Evolutionary conservation across 2,329 filamentous ascomycete species (phyloP).

Genomic region (Beauveria sp.): DNA sequence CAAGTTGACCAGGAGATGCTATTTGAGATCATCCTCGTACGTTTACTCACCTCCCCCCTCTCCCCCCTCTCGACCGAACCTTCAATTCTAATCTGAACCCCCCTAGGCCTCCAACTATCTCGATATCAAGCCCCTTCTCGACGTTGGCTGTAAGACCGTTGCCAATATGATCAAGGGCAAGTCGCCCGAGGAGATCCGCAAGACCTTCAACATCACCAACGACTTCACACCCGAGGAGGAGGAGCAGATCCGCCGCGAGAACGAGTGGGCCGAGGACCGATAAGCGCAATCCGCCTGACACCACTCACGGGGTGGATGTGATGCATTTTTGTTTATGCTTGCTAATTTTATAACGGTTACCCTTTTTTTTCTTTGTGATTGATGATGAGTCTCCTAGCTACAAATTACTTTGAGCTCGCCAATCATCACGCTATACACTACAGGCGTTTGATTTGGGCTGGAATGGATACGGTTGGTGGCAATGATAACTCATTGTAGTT

Average conservation of each 20-base stretch:
- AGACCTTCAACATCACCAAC: constrained; percentile 99
- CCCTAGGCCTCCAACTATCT: constrained; percentile 89
- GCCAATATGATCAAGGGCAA: constrained; percentile 99
- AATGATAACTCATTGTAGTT: not conserved
- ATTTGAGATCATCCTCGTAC: constrained; percentile 94
- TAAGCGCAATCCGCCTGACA: constrained; percentile 29
- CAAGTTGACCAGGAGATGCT: constrained; percentile 99
- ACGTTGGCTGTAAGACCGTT: constrained; percentile 98
- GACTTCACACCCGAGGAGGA: constrained; percentile 99
- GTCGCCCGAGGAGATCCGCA: constrained; percentile 96
- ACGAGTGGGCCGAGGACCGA: constrained; percentile 84
- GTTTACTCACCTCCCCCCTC: constrained; percentile 23
- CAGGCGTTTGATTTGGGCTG: constrained; percentile 8
- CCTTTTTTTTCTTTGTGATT: constrained; percentile 10
- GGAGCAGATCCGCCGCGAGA: constrained; percentile 90
- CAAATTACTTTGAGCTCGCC: not conserved
- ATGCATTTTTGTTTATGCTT: constrained; percentile 4
- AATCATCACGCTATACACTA: constrained; percentile 3
- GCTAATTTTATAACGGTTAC: not conserved
- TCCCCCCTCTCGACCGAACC: not conserved
- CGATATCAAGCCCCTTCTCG: constrained; percentile 95
- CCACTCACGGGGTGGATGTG: not conserved
- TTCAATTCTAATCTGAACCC: constrained; percentile 2
- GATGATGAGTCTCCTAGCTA: constrained; percentile 7
- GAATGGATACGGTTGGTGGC: not conserved